Percentiles rank a stretch among this genome's conserved stretches.
Conservation (phyloP, 805 yeast genomes). For the Kazachstania taianensis region DNA sequence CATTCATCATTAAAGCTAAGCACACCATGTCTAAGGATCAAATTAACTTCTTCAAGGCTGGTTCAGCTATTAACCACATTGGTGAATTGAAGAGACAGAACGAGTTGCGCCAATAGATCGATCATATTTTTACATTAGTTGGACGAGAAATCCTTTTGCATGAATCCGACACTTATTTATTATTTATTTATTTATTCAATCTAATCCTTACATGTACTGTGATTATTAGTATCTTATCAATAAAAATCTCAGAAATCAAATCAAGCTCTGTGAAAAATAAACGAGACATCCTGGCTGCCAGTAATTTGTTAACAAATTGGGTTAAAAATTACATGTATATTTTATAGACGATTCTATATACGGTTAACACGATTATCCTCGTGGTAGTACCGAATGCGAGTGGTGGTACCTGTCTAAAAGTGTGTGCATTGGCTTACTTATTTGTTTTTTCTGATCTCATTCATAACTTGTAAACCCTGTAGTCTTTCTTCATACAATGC, state of each 20-base stretch:
- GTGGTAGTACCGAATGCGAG: too few relatives aligned
- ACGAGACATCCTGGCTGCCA: too few relatives aligned
- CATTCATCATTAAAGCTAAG: conserved; percentile 61
- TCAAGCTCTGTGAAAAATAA: too few relatives aligned
- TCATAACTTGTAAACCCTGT: conserved; percentile 30
- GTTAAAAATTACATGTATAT: too few relatives aligned
- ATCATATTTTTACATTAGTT: too few relatives aligned
- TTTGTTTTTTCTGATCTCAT: conserved; percentile 22
- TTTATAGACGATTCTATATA: too few relatives aligned
- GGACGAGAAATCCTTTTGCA: not conserved
- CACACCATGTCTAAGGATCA: conserved; percentile 98
- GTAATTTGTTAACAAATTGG: too few relatives aligned
- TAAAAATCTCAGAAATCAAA: too few relatives aligned
- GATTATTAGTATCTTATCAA: too few relatives aligned
- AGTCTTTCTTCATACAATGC: conserved; percentile 52
- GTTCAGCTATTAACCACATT: conserved; percentile 90
- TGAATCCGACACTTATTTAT: conserved; percentile 1
- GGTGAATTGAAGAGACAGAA: conserved; percentile 42
- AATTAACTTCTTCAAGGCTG: conserved; percentile 91
- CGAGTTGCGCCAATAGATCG: not conserved
- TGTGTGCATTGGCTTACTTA: not conserved
- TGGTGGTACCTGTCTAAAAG: too few relatives aligned
- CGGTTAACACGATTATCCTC: too few relatives aligned
- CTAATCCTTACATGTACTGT: not conserved
- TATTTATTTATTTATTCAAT: conserved; percentile 1